Base-by-base conservation (phyloP, 257 asterid species). In the Cruciata laevipes region DNA sequence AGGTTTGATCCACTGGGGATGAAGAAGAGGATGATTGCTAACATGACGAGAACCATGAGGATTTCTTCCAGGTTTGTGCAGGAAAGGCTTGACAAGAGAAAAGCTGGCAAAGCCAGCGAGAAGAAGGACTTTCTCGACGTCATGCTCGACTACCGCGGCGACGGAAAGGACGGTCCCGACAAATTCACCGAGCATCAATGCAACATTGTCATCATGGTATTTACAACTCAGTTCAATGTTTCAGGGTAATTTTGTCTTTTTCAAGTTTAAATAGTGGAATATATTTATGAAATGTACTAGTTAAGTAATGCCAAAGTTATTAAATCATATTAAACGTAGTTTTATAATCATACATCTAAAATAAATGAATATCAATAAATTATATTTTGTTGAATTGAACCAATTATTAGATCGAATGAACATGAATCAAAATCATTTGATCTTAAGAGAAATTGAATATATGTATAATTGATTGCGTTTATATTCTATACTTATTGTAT, bases 71-170 rank as follows among this genome's bases (percentile, higher is more conserved):
- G 38, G 30, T 81, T 84, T 53, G 75, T 87, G 24, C 81, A 78
- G 77, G 86, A 87, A 52, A 76, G 90, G 52, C 75, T 74, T 0
- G 72, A 81, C 6, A 61, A 77, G 11, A 68, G 76, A 6, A 79
- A 81, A 61, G 59, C 72, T 0, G 89, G 84, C 1, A 71, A 63
- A 3, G 4, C 72, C 7, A 64, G 61, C 38, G 84, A 77, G 24
- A 81, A 75, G 83, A 84, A 81, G 61, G 90, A 87, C 25, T 85
- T 85, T 57, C 79, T 87, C 33, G 91, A 85, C 38, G 85, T 82
- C 65, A 58, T 87, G 82, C 64, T 87, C 60, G 88, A 87, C 66
- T 85, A 79, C 61, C 55, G 82, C 56, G 95, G 95, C 2, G 86
- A 79, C 27, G 89, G 86, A 5, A 85, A 80, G 70, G 90, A 85